Evolutionary conservation across 176 grass and related monocot genomes (phyloP), one percentile per base, ranked within the genome.

Genomic region (Guadua angustifolia): DNA sequence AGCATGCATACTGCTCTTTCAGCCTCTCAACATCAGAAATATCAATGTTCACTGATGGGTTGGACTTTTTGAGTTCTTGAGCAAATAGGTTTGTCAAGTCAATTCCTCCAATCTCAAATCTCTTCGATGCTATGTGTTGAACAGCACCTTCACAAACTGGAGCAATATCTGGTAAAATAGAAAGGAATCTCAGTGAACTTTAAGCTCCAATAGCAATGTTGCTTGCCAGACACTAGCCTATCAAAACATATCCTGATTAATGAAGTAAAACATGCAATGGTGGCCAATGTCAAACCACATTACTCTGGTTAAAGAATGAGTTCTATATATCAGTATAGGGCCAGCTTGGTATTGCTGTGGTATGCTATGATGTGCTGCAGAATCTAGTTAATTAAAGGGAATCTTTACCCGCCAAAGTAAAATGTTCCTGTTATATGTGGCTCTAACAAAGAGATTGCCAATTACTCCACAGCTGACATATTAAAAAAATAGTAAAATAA

Each of bases 101-200:
- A 88, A 89, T 84, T 66, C 93, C 96, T 24, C 96, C 96, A 75
- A 95, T 88, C 79, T 95, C 91, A 89, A 99, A 87, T 84, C 96
- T 95, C 47, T 94, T 99, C 0, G 93, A 95, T 15, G 89, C 93
- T 61, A 99, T 84, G 32, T 99, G 96, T 40, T 99, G 93, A 86
- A 99, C 96, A 85, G 96, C 96, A 81, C 93, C 96, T 90, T 99
- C 96, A 85, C 69, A 92, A 88, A 99, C 93, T 73, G 91, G 96
- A 74, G 93, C 96, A 63, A 99, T 92, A 88, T 99, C 96, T 99
- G 93, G 93, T 74, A 78, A 88, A 84, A 90, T 43, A 50, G 10
- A 79, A 84, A 77, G 5, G 22, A 73, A 73, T n/a, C 9, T 52
- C 73, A 86, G 22, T 79, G 43, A 18, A 76, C 5, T 19, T 50